Percentiles rank a stretch among this genome's conserved stretches.
phyloP scores from a whole-genome alignment of 352 stramenopile genomes.

The Thraustotheca clavata region DNA sequence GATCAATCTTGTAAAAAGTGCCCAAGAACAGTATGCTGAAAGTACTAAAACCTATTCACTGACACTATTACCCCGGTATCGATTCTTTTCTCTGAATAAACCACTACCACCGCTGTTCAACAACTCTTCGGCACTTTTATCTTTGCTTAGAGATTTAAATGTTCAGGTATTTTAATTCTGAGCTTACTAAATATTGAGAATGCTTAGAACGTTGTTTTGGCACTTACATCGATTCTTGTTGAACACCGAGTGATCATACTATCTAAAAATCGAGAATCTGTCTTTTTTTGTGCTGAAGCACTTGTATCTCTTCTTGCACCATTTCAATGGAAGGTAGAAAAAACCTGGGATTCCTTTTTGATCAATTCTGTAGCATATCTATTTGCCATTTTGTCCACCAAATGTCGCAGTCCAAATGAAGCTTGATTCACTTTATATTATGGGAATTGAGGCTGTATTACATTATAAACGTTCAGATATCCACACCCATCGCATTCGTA shows the following conservation, averaged over 20 bases:
- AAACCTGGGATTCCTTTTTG: neutral
- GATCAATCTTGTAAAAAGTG: neutral
- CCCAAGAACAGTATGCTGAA: neutral
- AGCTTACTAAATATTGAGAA: too few species aligned
- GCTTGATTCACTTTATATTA: conserved; percentile 32
- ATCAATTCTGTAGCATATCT: conserved; percentile 33
- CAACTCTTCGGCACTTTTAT: neutral
- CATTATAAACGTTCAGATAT: conserved; percentile 43
- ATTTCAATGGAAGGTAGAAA: conserved; percentile 46
- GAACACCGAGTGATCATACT: conserved; percentile 9
- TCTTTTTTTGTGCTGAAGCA: conserved; percentile 23
- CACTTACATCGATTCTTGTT: neutral
- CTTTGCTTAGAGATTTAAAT: neutral
- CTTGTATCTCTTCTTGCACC: conserved; percentile 35
- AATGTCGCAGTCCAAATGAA: conserved; percentile 28
- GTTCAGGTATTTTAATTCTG: neutral
- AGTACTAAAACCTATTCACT: neutral
- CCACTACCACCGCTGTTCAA: neutral
- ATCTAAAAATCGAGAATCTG: neutral
- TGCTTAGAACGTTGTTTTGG: neutral
- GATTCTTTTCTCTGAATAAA: conserved; percentile 30
- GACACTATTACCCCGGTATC: conserved; percentile 28
- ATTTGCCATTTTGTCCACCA: conserved; percentile 44
- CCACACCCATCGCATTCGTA: conserved; percentile 45
- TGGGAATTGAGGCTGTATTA: conserved; percentile 41